A percentile compares a stretch with the other conserved stretches of the same genome.
These are phyloP conservation scores for Candida tetrigidarum DNA, from an alignment of 1,139 yeast species.

Conservation along the genomic window DNA sequence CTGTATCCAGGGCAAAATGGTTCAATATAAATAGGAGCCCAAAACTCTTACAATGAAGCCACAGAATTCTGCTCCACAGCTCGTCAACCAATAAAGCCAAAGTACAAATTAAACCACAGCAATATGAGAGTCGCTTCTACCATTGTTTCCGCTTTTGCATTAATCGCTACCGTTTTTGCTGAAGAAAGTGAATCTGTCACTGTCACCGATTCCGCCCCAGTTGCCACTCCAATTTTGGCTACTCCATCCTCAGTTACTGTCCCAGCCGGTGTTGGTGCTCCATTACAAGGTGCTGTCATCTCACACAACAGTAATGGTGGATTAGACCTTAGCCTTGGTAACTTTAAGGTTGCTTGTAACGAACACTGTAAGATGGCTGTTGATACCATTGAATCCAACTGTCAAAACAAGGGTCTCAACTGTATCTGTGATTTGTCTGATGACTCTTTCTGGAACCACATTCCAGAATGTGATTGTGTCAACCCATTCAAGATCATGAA, in stretches of 20 bases:
- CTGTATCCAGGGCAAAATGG: too few species aligned
- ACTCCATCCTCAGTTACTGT: neutral
- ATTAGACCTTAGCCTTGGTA: neutral
- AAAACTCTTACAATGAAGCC: neutral
- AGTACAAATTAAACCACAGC: neutral
- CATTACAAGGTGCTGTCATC: neutral
- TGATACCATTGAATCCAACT: neutral
- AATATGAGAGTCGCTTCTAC: neutral
- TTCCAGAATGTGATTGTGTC: constrained; percentile 7
- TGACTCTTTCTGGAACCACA: constrained; percentile 5
- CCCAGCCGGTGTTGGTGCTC: constrained; percentile 2
- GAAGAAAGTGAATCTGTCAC: neutral
- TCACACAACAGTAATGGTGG: constrained; percentile 2
- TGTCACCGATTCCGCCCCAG: neutral
- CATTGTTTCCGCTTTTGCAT: neutral
- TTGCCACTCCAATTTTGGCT: neutral
- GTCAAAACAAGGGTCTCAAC: constrained; percentile 2
- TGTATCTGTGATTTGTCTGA: constrained; percentile 7
- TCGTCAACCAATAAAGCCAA: neutral
- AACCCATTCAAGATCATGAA: constrained; percentile 5
- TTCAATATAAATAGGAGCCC: constrained; percentile 1
- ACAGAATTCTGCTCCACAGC: neutral
- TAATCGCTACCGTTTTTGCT: neutral
- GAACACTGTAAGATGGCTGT: constrained; percentile 5
- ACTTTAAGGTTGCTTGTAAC: constrained; percentile 3